phyloP scores from a whole-genome alignment of 805 yeast species.

The Wickerhamomyces hampshirensis region DNA sequence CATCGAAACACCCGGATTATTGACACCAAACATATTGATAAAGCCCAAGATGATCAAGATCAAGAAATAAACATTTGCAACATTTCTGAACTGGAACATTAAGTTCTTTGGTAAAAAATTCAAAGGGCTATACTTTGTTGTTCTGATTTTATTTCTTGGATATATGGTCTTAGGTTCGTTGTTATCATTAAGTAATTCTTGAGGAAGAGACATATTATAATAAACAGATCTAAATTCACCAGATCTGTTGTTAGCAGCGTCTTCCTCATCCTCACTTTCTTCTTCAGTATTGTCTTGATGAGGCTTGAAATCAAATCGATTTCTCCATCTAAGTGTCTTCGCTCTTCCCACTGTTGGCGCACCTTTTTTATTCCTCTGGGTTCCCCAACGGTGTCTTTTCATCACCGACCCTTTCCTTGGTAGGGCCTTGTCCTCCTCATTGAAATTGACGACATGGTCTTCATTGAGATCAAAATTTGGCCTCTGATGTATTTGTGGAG shows the following conservation, averaged over 20 bases:
- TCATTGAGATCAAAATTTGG: slow-evolving; percentile 23
- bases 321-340: slow-evolving; percentile 53
- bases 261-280: slow-evolving; percentile 29
- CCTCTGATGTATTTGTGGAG: slow-evolving; percentile 22
- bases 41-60: slow-evolving; percentile 74
- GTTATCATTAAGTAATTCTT: slow-evolving; percentile 50
- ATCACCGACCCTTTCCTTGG: slow-evolving; percentile 45
- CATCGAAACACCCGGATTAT: slow-evolving; percentile 67
- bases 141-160: slow-evolving; percentile 87
- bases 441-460: slow-evolving; percentile 4
- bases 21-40: slow-evolving; percentile 74
- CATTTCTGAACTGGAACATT: slow-evolving; percentile 72
- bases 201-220: slow-evolving; percentile 59
- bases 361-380: slow-evolving; percentile 73
- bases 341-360: slow-evolving; percentile 56
- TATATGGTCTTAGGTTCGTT: slow-evolving; percentile 58
- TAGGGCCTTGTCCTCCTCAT: slow-evolving; percentile 9
- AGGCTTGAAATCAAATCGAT: slow-evolving; percentile 26
- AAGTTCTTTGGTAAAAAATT: slow-evolving; percentile 85
- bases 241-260: slow-evolving; percentile 30
- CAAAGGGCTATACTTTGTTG: slow-evolving; percentile 92
- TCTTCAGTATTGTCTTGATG: slow-evolving; percentile 21
- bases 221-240: slow-evolving; percentile 46
- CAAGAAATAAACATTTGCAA: slow-evolving; percentile 88
- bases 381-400: slow-evolving; percentile 87